A percentile compares a stretch with the other conserved stretches of the same genome.
phyloP scores from a whole-genome alignment of 805 yeast species.

The Zygotorulaspora danielsina region DNA sequence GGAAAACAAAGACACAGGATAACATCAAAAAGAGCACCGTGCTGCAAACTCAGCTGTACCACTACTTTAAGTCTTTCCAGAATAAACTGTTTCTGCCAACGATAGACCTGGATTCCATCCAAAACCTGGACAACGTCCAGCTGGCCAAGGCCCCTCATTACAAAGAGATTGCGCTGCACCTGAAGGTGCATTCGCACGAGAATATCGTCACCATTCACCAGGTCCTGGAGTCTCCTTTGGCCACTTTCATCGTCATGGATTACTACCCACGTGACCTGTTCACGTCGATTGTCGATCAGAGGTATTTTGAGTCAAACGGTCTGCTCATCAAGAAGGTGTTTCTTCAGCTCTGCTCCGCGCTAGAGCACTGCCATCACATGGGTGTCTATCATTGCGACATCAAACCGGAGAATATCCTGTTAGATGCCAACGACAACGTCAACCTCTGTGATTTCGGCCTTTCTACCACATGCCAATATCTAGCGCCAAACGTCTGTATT shows the following conservation, averaged over 20 bases:
- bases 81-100: constrained; percentile 25
- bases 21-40: constrained; percentile 25
- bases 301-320: constrained; percentile 54
- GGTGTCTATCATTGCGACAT: constrained; percentile 91
- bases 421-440: constrained; percentile 55
- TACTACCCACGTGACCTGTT: constrained; percentile 84
- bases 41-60: constrained; percentile 27
- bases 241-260: constrained; percentile 74
- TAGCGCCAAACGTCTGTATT: constrained; percentile 70
- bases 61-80: constrained; percentile 24
- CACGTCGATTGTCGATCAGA: constrained; percentile 72
- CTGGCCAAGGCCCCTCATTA: constrained; percentile 37
- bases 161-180: constrained; percentile 69
- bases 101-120: constrained; percentile 27
- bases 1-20: constrained; percentile 16
- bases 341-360: constrained; percentile 75
- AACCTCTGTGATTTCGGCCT: constrained; percentile 84
- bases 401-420: constrained; percentile 89
- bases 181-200: constrained; percentile 71
- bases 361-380: constrained; percentile 73
- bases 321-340: constrained; percentile 53
- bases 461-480: constrained; percentile 56
- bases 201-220: constrained; percentile 73
- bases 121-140: constrained; percentile 35
- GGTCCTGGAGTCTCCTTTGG: constrained; percentile 57